Conservation (phyloP, 331 rosid species). For the Telfairia occidentalis region DNA sequence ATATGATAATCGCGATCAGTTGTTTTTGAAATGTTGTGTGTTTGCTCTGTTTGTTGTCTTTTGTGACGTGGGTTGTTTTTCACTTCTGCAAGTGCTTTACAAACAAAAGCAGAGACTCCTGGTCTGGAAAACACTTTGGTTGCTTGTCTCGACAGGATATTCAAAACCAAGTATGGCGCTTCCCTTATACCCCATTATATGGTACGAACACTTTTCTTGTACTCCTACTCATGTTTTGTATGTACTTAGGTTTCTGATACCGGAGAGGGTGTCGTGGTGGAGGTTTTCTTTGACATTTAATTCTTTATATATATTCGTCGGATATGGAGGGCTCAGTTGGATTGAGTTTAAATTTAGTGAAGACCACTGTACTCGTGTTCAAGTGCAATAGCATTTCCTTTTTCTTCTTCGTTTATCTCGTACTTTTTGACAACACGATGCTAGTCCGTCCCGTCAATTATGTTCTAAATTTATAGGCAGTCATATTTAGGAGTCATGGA, state of each 20-base stretch:
- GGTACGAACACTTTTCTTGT: slow-evolving; percentile 30
- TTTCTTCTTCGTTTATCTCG: slow-evolving; percentile 12
- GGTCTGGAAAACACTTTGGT: slow-evolving; percentile 51
- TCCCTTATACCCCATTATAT: slow-evolving; percentile 64
- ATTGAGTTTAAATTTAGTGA: not conserved
- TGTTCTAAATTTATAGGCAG: not conserved
- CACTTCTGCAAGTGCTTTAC: slow-evolving; percentile 49
- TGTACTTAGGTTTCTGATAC: not conserved
- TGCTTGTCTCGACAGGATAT: slow-evolving; percentile 64
- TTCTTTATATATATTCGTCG: not conserved
- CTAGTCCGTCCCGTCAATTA: not conserved
- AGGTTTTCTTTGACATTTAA: not conserved
- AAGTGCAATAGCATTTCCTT: not conserved
- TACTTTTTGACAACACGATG: not conserved
- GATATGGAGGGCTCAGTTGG: not conserved
- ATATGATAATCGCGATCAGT: not conserved
- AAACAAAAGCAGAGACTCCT: slow-evolving; percentile 57
- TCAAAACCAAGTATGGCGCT: slow-evolving; percentile 84
- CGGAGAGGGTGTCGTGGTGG: not conserved
- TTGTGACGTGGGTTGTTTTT: not conserved
- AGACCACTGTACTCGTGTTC: not conserved
- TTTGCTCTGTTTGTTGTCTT: not conserved
- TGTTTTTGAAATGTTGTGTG: not conserved
- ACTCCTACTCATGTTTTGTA: not conserved
- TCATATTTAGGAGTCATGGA: not conserved